Conservation (phyloP, 441 rosid genomes). For the Arabidopsis lyrata region DNA sequence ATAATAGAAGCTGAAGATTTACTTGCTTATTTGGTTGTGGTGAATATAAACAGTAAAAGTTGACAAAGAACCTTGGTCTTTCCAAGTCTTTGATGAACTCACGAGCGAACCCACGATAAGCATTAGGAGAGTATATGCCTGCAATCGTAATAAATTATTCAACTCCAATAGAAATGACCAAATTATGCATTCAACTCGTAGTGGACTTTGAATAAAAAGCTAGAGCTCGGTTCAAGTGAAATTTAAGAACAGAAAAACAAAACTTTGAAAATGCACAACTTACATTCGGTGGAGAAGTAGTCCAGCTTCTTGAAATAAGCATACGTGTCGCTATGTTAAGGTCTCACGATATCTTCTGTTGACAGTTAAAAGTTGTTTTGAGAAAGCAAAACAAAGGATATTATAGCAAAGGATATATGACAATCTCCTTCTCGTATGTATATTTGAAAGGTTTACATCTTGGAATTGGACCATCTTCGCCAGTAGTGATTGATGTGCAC, state of each 20-base stretch:
- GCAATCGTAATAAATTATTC: conserved; percentile 41
- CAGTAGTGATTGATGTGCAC: conserved; percentile 68
- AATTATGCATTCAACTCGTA: neutral
- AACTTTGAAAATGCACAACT: conserved; percentile 35
- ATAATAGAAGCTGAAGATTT: conserved; percentile 14
- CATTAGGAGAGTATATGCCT: conserved; percentile 48
- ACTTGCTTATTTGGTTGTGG: neutral
- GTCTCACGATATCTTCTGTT: conserved; percentile 38
- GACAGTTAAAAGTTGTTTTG: neutral
- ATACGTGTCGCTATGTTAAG: conserved; percentile 81
- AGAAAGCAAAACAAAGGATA: neutral
- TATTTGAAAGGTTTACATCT: conserved; percentile 96
- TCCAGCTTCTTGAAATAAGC: conserved; percentile 96
- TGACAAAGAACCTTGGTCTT: conserved; percentile 59
- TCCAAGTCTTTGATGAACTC: conserved; percentile 51
- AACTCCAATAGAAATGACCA: conserved; percentile 48
- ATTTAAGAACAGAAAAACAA: neutral
- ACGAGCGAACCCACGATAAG: conserved; percentile 58
- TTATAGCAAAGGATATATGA: conserved; percentile 75
- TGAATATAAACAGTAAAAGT: neutral
- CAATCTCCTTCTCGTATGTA: conserved; percentile 95
- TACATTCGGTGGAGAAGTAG: conserved; percentile 59
- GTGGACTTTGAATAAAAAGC: neutral
- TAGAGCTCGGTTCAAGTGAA: neutral
- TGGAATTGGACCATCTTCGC: conserved; percentile 96